Percentiles rank a stretch among this genome's conserved stretches.
These are phyloP conservation scores for Rutstroemia sydowiana DNA, from an alignment of 2,329 filamentous ascomycete genomes.

Conservation along the genomic window DNA sequence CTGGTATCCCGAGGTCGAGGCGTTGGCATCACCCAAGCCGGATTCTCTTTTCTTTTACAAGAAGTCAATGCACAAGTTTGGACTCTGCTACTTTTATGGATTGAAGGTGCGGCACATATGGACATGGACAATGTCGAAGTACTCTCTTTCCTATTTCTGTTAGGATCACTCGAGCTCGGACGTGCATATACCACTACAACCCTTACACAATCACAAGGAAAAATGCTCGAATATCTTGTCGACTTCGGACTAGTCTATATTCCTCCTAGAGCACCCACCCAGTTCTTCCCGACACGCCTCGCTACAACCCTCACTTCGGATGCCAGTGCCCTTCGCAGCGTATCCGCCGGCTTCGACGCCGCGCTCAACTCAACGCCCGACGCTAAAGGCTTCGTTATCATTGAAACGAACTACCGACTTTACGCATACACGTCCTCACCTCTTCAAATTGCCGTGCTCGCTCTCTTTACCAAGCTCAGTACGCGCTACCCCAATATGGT, in stretches of 20 bases:
- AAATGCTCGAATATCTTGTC: slow-evolving; percentile 83
- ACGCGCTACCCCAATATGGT: slow-evolving; percentile 94
- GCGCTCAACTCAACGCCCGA: slow-evolving; percentile 44
- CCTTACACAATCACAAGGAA: slow-evolving; percentile 70
- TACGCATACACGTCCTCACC: slow-evolving; percentile 96
- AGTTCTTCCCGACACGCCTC: slow-evolving; percentile 84
- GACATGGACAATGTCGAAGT: slow-evolving; percentile 87
- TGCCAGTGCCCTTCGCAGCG: slow-evolving; percentile 60
- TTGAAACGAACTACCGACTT: slow-evolving; percentile 95
- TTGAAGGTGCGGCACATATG: slow-evolving; percentile 66
- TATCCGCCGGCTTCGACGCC: slow-evolving; percentile 60
- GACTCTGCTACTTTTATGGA: slow-evolving; percentile 88
- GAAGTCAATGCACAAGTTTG: slow-evolving; percentile 96
- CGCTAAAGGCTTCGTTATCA: slow-evolving; percentile 76
- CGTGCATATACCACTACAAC: slow-evolving; percentile 83
- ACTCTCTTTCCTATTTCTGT: slow-evolving; percentile 90
- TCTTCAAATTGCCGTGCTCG: slow-evolving; percentile 87
- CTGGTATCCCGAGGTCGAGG: slow-evolving; percentile 60
- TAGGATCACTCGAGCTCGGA: slow-evolving; percentile 87
- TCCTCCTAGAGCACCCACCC: slow-evolving; percentile 47
- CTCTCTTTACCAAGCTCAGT: slow-evolving; percentile 79
- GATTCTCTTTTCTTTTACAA: slow-evolving; percentile 90
- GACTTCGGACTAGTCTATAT: slow-evolving; percentile 91
- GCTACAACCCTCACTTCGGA: slow-evolving; percentile 85
- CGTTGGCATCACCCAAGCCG: slow-evolving; percentile 79